Evolutionary conservation across 495 filamentous ascomycete genomes (phyloP), one percentile per base, ranked within the genome.

Genomic region (Trichoderma orchidacearum): DNA sequence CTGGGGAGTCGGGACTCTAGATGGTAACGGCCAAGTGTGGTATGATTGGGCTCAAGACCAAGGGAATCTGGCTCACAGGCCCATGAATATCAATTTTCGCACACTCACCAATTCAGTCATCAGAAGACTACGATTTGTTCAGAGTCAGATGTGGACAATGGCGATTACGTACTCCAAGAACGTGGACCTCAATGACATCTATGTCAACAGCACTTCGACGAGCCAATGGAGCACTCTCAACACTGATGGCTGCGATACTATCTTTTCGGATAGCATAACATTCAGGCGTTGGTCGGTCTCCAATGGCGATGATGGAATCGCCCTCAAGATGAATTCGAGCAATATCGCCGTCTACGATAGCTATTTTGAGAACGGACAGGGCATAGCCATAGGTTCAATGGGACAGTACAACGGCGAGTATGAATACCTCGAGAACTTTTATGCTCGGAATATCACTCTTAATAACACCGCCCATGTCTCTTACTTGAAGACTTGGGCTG

Each of bases 321-420:
- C 81, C n/a, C 71, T 82, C 56, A 77, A 75, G 17, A 80, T 78
- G 34, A 75, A 81, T 56, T 67, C 68, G 1, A 70, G 66, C 6
- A 69, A 68, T 50, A 55, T 70, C 12, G 51, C 59, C 13, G 65
- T 69, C 29, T 51, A 60, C 17, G 67, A 70, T 28, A 56, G 68
- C 13, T 63, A 63, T 15, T 66, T 63, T 17, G 29, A 36, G 29
- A 34, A 34, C 29, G 53, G 31, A 27, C 66, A 69, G 45, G 66
- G 65, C 18, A 68, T 69, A 31, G 61, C 61, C 18, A 63, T 68
- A 18, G 66, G 66, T 0, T 68, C 65, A 7, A 54, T 69, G 1
- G 66, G 66, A 15, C 65, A 69, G 45, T 68, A 68, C 48, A 50
- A 55, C 29, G 53, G 50, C 18, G 35, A 62, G 56, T 64, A 64